A percentile compares a stretch with the other conserved stretches of the same genome.
These are phyloP conservation scores for Suillus fuscotomentosus DNA, from an alignment of 768 basidiomycete species.

Conservation along the genomic window DNA sequence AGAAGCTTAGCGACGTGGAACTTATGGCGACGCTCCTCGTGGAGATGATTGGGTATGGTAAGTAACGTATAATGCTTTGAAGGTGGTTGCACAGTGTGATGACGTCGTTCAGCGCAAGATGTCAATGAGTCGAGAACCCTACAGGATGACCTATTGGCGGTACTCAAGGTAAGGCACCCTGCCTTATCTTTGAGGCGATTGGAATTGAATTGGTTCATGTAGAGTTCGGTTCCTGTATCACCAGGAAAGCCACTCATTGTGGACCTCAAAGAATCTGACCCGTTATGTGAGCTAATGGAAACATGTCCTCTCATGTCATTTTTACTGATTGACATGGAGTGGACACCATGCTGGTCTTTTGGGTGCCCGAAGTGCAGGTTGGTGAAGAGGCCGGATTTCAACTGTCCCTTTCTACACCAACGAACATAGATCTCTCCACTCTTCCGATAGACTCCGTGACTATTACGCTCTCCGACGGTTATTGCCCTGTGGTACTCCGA, in stretches of 20 bases:
- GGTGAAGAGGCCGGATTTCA: conserved; percentile 72
- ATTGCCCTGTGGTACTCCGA: conserved; percentile 49
- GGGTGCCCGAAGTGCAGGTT: conserved; percentile 60
- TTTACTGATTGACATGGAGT: conserved; percentile 43
- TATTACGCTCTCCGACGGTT: conserved; percentile 55
- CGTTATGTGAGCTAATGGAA: conserved; percentile 52
- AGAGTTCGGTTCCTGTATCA: conserved; percentile 72
- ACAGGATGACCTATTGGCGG: conserved; percentile 70
- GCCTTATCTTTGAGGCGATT: neutral
- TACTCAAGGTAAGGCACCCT: conserved; percentile 56
- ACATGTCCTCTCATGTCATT: conserved; percentile 6
- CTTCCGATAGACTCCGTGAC: conserved; percentile 62
- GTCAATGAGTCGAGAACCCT: conserved; percentile 48
- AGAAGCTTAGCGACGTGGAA: conserved; percentile 74
- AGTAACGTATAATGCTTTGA: conserved; percentile 14
- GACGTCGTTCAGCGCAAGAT: conserved; percentile 33
- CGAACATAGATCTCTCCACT: conserved; percentile 44
- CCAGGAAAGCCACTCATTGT: conserved; percentile 57
- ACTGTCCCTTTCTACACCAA: conserved; percentile 57
- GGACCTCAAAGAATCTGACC: conserved; percentile 60
- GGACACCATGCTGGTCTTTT: conserved; percentile 66
- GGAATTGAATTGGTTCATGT: conserved; percentile 4
- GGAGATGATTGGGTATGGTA: conserved; percentile 82
- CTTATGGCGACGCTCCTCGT: conserved; percentile 72
- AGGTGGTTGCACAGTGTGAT: neutral